phyloP scores from a whole-genome alignment of 176 grass and related monocot genomes.

The Canna indica region DNA sequence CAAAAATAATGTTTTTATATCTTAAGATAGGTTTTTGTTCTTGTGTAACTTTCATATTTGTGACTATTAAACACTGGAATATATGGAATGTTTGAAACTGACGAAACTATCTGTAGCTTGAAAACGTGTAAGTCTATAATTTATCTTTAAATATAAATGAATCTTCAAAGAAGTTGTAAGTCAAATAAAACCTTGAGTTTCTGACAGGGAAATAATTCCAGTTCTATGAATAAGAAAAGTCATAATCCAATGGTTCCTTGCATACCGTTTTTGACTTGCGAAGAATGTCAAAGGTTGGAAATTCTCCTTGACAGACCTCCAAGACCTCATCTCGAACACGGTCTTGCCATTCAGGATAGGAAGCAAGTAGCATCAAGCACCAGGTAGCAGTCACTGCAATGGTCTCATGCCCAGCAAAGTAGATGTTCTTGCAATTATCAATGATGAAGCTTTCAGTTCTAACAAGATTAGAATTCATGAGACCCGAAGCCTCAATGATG shows the following conservation, averaged over 20 bases:
- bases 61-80: neutral
- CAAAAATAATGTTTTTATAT: neutral
- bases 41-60: neutral
- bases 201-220: neutral
- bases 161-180: neutral
- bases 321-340: conserved; percentile 32
- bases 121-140: neutral
- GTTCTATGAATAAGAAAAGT: neutral
- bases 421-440: conserved; percentile 89
- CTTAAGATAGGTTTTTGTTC: neutral
- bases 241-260: neutral
- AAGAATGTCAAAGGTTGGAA: conserved; percentile 29
- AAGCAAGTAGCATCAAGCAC: conserved; percentile 71
- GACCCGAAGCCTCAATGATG: conserved; percentile 45
- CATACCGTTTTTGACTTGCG: conserved; percentile 54
- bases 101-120: neutral
- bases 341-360: conserved; percentile 60
- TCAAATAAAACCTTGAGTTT: neutral
- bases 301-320: conserved; percentile 26
- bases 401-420: conserved; percentile 71
- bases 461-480: neutral
- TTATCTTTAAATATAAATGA: neutral
- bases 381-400: conserved; percentile 37
- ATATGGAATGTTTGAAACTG: neutral
- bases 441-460: conserved; percentile 42